Evolutionary conservation across 2,329 filamentous ascomycete genomes (phyloP), one percentile per base, ranked within the genome.

Genomic region (Simplicillium aogashimaense): DNA sequence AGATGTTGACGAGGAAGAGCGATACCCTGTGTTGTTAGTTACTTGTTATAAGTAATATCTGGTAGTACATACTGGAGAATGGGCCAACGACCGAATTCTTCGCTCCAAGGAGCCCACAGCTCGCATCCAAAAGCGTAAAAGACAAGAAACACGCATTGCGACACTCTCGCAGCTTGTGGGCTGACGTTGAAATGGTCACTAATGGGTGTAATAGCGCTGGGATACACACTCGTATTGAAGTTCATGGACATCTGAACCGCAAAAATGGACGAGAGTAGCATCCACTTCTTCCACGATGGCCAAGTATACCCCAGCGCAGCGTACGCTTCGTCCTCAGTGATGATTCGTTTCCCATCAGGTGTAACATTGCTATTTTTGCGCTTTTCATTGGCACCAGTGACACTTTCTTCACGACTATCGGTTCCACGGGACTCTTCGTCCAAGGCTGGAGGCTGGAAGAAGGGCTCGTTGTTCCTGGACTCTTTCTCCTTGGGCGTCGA

Each of bases 231-330:
- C 1, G 71, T 66, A 48, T 75, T 75, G 50, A 70, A 66, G 52
- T 75, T 76, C 70, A 76, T 76, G 12, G 68, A 72, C 17, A 68
- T 64, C 45, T 74, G 70, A 8, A 74, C 67, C 31, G 66, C 53
- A 53, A 74, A 73, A 48, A 74, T 68, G 45, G 69, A 60, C 18
- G 54, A 56, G 29, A 76, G 59, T 39, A 72, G 68, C 43, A 54
- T 55, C 72, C 72, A 77, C 52, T 74, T 75, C 48, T 68, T 70
- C 57, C 54, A 58, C 4, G 52, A 50, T 1, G 68, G 54, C 50
- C 63, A 74, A 15, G 51, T 50, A 49, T 63, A 67, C 9, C 62
- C 71, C 2, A 72, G 65, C 17, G 56, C 51, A 13, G 65, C 54
- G 38, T 72, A 71, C 52, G 64, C 65, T 32, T 72, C 66, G 13